Evolutionary conservation across 176 grass and related monocot genomes (phyloP).

Genomic region (Triticum dicoccoides): DNA sequence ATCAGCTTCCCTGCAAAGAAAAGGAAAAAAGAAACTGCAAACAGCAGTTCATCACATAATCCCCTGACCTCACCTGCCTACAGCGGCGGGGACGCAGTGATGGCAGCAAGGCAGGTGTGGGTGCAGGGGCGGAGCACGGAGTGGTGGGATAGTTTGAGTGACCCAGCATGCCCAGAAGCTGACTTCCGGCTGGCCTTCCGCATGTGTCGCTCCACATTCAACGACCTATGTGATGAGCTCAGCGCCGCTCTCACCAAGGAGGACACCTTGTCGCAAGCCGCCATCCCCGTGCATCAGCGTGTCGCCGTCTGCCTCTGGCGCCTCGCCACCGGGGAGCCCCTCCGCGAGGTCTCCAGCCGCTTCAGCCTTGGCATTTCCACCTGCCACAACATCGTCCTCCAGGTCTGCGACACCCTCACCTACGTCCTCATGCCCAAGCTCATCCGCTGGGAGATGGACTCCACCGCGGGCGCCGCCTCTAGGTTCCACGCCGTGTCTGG

Average conservation of each 20-base stretch:
- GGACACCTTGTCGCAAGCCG: conserved; percentile 42
- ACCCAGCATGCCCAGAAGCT: conserved; percentile 33
- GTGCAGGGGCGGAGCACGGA: conserved; percentile 42
- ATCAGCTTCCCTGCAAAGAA: background rate
- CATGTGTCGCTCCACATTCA: conserved; percentile 53
- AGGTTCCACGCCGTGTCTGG: conserved; percentile 37
- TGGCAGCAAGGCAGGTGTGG: conserved; percentile 38
- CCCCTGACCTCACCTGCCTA: too few relatives aligned
- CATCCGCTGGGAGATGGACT: background rate
- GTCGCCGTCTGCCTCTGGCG: conserved; percentile 61
- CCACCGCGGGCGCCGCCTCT: background rate
- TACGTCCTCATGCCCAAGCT: conserved; percentile 35
- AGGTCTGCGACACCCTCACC: conserved; percentile 54
- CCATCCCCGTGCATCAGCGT: conserved; percentile 45
- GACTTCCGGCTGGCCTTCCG: conserved; percentile 72
- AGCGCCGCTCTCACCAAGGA: conserved; percentile 38
- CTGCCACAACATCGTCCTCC: conserved; percentile 62
- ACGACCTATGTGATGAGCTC: conserved; percentile 45
- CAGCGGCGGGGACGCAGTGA: background rate
- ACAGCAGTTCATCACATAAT: too few relatives aligned
- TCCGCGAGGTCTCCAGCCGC: conserved; percentile 44
- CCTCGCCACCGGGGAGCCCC: conserved; percentile 69
- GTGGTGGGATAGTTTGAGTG: conserved; percentile 57
- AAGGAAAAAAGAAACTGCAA: too few relatives aligned
- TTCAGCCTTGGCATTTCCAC: conserved; percentile 79